Evolutionary conservation across 768 basidiomycete species (phyloP).

Genomic region (Infundibulicybe gibba): DNA sequence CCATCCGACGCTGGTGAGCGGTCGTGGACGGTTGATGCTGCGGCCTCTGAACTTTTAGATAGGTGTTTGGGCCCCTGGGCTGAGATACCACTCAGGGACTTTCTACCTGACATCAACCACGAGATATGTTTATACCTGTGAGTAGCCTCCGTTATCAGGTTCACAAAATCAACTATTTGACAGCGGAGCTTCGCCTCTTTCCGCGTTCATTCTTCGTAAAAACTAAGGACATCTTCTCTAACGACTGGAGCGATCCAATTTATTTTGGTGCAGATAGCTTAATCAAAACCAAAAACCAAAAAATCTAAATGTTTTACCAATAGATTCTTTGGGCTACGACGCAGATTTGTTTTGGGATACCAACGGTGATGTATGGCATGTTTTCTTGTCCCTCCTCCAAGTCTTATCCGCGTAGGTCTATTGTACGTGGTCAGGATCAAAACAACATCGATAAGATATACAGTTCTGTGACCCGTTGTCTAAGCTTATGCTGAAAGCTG

Average conservation of each 20-base stretch:
- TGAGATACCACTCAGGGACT: slow-evolving; percentile 30
- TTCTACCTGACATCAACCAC: slow-evolving; percentile 33
- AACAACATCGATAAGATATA: slow-evolving; percentile 38
- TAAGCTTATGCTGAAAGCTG: background rate
- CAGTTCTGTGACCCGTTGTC: slow-evolving; percentile 14
- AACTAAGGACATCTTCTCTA: slow-evolving; percentile 32
- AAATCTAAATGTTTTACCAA: background rate
- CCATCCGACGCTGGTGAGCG: slow-evolving; percentile 32
- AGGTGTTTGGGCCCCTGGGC: slow-evolving; percentile 32
- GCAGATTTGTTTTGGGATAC: slow-evolving; percentile 38
- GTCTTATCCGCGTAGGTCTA: slow-evolving; percentile 21
- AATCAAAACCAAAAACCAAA: background rate
- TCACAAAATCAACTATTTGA: background rate
- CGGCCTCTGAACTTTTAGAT: background rate
- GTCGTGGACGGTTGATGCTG: background rate
- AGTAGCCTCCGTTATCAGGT: background rate
- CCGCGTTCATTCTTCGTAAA: slow-evolving; percentile 36
- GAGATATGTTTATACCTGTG: slow-evolving; percentile 35
- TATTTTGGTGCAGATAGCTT: slow-evolving; percentile 26
- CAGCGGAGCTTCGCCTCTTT: slow-evolving; percentile 31
- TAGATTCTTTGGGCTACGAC: slow-evolving; percentile 37
- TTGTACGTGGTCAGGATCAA: slow-evolving; percentile 33
- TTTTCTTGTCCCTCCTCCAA: background rate
- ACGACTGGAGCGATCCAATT: slow-evolving; percentile 36
- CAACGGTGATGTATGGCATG: slow-evolving; percentile 24